These are phyloP conservation scores for Austropuccinia psidii DNA, from an alignment of 1,284 basidiomycete species.

Conservation along the genomic window DNA sequence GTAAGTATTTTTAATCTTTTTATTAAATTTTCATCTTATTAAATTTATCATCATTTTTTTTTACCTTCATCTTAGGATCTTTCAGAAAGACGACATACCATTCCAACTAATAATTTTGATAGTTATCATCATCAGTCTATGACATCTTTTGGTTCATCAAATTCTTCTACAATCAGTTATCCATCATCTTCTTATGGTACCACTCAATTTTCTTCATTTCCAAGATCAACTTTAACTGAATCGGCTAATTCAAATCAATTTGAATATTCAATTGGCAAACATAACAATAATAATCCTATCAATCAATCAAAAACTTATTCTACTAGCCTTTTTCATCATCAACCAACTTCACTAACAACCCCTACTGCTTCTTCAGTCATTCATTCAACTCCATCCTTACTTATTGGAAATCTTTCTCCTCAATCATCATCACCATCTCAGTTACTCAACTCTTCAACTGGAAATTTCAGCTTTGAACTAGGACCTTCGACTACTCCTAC, in stretches of 20 bases:
- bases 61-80: constrained; percentile 6
- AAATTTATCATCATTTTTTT: neutral
- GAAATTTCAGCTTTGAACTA: no score
- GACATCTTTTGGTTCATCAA: neutral
- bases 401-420: no score
- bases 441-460: no score
- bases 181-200: neutral
- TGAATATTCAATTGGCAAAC: no score
- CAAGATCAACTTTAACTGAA: neutral
- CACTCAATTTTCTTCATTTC: neutral
- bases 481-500: no score
- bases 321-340: no score
- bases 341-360: no score
- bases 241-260: constrained; percentile 10
- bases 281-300: no score
- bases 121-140: constrained; percentile 19
- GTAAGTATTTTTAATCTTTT: neutral
- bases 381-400: no score
- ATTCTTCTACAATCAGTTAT: neutral
- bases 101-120: constrained; percentile 11
- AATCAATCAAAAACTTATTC: no score
- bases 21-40: neutral
- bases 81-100: constrained; percentile 25
- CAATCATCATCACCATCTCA: no score
- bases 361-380: no score